Conservation (phyloP, 1,284 basidiomycete species). For the Coniferiporia sulphurascens region DNA sequence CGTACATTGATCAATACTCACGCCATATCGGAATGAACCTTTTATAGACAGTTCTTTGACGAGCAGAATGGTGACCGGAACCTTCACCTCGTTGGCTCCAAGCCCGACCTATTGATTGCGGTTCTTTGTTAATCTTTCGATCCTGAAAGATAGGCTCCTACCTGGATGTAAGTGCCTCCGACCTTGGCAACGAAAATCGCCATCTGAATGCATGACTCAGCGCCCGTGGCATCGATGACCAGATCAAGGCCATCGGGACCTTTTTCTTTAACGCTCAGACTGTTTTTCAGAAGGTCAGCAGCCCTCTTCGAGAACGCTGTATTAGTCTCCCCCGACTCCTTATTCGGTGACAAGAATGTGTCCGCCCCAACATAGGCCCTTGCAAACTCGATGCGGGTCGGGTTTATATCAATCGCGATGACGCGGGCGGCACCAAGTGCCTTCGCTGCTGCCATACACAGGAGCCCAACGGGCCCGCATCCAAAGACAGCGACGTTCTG, state of each 20-base stretch:
- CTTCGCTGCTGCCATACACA: slow-evolving; percentile 90
- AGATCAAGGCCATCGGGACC: slow-evolving; percentile 61
- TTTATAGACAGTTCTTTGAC: slow-evolving; percentile 78
- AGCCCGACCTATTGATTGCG: slow-evolving; percentile 57
- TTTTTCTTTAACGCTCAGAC: slow-evolving; percentile 52
- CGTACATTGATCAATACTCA: slow-evolving; percentile 32
- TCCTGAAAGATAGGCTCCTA: slow-evolving; percentile 30
- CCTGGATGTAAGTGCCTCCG: slow-evolving; percentile 73
- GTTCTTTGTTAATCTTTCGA: slow-evolving; percentile 47
- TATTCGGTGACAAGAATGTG: slow-evolving; percentile 62
- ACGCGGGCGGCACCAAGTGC: slow-evolving; percentile 80
- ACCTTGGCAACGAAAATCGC: slow-evolving; percentile 68
- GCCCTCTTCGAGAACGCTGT: slow-evolving; percentile 70
- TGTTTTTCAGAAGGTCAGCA: slow-evolving; percentile 52
- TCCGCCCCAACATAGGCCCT: slow-evolving; percentile 84
- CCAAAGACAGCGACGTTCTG: slow-evolving; percentile 79
- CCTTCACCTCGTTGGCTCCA: slow-evolving; percentile 56
- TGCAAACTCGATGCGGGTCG: slow-evolving; percentile 82
- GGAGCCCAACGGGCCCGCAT: slow-evolving; percentile 89
- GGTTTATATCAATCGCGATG: slow-evolving; percentile 83
- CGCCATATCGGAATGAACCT: slow-evolving; percentile 85
- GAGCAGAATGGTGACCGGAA: slow-evolving; percentile 58
- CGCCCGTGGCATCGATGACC: slow-evolving; percentile 83
- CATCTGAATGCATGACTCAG: slow-evolving; percentile 82
- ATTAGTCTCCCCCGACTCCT: slow-evolving; percentile 59